These are phyloP conservation scores for Maudiozyma pseudohumilis DNA, from an alignment of 805 yeast genomes.

Conservation along the genomic window DNA sequence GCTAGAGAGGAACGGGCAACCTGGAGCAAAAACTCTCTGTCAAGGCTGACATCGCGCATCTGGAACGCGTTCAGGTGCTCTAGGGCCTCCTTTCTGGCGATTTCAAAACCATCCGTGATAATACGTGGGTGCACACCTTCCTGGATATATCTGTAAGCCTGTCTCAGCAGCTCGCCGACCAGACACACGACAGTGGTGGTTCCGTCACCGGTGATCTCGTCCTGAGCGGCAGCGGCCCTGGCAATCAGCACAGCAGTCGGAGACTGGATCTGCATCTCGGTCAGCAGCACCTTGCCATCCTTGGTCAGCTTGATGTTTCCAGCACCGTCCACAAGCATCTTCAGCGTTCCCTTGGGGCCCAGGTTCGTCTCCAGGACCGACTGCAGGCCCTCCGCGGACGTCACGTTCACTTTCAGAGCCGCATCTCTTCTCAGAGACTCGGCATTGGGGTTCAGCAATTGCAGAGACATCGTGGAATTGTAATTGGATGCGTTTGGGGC, in stretches of 20 bases:
- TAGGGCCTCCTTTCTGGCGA: conserved; percentile 70
- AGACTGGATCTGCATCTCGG: conserved; percentile 94
- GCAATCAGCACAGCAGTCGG: conserved; percentile 90
- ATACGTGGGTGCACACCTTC: conserved; percentile 97
- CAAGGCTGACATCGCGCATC: conserved; percentile 37
- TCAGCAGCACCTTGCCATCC: conserved; percentile 87
- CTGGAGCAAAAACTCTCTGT: conserved; percentile 80
- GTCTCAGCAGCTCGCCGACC: conserved; percentile 90
- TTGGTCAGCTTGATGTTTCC: conserved; percentile 93
- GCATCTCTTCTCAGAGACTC: conserved; percentile 93
- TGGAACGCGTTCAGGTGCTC: conserved; percentile 61
- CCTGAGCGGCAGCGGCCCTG: conserved; percentile 97
- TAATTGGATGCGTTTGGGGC: too few species aligned
- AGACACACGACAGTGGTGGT: conserved; percentile 90
- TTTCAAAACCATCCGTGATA: conserved; percentile 88
- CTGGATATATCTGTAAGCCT: conserved; percentile 80
- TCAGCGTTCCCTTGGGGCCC: conserved; percentile 95
- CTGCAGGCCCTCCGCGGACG: conserved; percentile 96
- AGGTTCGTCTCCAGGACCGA: conserved; percentile 82
- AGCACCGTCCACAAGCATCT: conserved; percentile 94
- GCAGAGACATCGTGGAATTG: conserved; percentile 54
- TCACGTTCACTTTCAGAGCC: conserved; percentile 88
- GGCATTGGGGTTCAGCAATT: conserved; percentile 91
- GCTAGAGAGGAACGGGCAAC: conserved; percentile 84
- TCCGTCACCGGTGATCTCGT: conserved; percentile 98